Evolutionary conservation across 2,329 filamentous ascomycete genomes (phyloP), one percentile per base, ranked within the genome.

Genomic region (Bipolaris oryzae): DNA sequence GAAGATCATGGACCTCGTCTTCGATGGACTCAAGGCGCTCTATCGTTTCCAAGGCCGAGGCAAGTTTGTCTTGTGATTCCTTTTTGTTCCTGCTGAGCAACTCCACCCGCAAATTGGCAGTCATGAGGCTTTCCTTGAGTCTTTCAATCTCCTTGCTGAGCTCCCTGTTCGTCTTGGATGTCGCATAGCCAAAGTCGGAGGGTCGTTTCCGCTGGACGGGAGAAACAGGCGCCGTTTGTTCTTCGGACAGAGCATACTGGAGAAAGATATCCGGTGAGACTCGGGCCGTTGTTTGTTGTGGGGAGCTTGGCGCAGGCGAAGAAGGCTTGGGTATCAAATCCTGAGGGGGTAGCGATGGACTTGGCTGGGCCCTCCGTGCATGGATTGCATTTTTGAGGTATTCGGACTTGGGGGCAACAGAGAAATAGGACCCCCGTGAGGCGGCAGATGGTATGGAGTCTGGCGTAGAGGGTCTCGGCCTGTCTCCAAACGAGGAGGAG

Each of bases 341-440:
- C 5, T 50, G 44, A 18, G 61, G 55, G 5, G 62, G 44, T 7
- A 63, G 55, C 5, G 55, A 60, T 10, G 66, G 58, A 7, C 68
- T 61, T 4, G 61, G 48, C 31, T 72, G 68, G 6, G 69, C 69
- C 50, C 72, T 61, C 25, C 67, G 64, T 5, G 68, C 71, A n/a
- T 75, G 61, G 6, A 76, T 64, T 15, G 70, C 72, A 59, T 68
- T 63, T 34, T 72, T 68, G 48, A 76, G 58, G 50, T 67, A 72
- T 47, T 75, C 72, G 5, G 70, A 72, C 49, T 70, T 74, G n/a
- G 74, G 73, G 28, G 68, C 68, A 16, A 70, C 58, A 34, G 64
- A 54, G 7, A 52, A 59, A 9, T 66, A 69, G 18, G 45, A 38
- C 9, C 62, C 53, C n/a, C 64, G 57, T 25, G 50, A 44, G 16